Conservation (phyloP, 1,284 basidiomycete genomes). For the Coriolopsis trogii region DNA sequence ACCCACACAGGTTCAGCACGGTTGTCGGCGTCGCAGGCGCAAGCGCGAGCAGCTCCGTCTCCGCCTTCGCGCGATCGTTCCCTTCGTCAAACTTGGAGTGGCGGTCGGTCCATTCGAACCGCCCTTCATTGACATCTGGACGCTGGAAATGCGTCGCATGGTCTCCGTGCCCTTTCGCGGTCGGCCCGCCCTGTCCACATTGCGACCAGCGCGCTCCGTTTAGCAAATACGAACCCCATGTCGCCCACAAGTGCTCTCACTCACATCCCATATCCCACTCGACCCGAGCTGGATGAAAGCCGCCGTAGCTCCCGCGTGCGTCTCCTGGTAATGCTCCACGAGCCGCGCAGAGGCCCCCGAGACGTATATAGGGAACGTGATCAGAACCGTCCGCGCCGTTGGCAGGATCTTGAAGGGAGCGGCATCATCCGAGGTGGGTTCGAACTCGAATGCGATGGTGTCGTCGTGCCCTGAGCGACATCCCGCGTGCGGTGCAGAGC, state of each 20-base stretch:
- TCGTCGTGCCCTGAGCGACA: constrained; percentile 49
- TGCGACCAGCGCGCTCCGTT: not conserved
- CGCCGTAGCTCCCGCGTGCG: constrained; percentile 23
- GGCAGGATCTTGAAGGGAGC: constrained; percentile 52
- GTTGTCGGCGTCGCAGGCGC: constrained; percentile 46
- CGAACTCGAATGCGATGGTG: constrained; percentile 54
- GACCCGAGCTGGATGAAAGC: constrained; percentile 64
- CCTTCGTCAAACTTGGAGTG: constrained; percentile 46
- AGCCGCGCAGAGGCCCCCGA: constrained; percentile 45
- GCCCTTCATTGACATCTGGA: not conserved
- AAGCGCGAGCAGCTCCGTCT: constrained; percentile 56
- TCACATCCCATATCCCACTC: constrained; percentile 64
- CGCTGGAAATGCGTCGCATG: not conserved
- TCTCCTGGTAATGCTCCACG: constrained; percentile 39
- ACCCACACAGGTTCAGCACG: constrained; percentile 62
- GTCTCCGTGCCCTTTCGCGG: constrained; percentile 8
- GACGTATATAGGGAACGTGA: constrained; percentile 62
- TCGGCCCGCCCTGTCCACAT: constrained; percentile 16
- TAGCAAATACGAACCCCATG: not conserved
- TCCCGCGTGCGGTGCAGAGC: constrained; percentile 43
- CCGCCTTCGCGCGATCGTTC: constrained; percentile 50
- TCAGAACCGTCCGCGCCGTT: constrained; percentile 57
- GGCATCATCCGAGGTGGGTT: constrained; percentile 42
- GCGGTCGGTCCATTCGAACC: constrained; percentile 46
- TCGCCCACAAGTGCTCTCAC: constrained; percentile 23